These are phyloP conservation scores for Taphrina populina DNA, from an alignment of 1,139 yeast genomes.

Conservation along the genomic window DNA sequence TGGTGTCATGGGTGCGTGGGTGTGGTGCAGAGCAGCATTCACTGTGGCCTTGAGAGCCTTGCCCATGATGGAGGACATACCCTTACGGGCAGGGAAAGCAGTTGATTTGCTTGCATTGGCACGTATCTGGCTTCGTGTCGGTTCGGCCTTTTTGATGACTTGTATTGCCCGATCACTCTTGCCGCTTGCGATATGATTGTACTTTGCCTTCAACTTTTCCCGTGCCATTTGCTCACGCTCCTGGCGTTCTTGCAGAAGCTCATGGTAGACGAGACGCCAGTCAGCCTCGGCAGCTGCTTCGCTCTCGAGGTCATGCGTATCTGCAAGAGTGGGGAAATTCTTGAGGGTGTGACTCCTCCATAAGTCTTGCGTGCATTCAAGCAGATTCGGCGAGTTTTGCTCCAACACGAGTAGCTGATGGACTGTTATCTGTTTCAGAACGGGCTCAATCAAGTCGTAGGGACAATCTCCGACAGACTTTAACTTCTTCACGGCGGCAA, in stretches of 20 bases:
- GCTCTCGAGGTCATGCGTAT: conserved; percentile 14
- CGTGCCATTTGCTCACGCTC: conserved; percentile 15
- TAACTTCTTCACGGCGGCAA: background rate
- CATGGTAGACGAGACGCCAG: conserved; percentile 12
- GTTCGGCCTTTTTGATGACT: conserved; percentile 12
- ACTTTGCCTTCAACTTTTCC: conserved; percentile 15
- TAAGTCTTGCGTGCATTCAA: conserved; percentile 4
- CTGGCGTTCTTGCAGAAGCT: conserved; percentile 11
- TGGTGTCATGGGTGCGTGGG: too few species aligned
- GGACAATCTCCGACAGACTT: conserved; percentile 8
- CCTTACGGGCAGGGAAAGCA: background rate
- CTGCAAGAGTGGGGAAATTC: conserved; percentile 6
- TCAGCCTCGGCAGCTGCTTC: conserved; percentile 10
- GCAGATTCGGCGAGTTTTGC: conserved; percentile 14
- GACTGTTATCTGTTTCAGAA: conserved; percentile 6
- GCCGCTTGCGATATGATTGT: conserved; percentile 18
- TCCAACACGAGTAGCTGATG: conserved; percentile 7
- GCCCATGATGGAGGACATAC: conserved; percentile 13
- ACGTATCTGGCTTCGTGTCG: conserved; percentile 7
- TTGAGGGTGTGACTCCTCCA: conserved; percentile 24
- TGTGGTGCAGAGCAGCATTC: too few species aligned
- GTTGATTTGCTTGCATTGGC: background rate
- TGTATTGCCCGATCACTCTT: conserved; percentile 17
- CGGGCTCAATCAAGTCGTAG: background rate
- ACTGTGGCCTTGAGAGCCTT: conserved; percentile 15